Percentiles rank a stretch among this genome's conserved stretches.
phyloP scores from a whole-genome alignment of 495 filamentous ascomycete species.

The Melanomma pulvis-pyrius region DNA sequence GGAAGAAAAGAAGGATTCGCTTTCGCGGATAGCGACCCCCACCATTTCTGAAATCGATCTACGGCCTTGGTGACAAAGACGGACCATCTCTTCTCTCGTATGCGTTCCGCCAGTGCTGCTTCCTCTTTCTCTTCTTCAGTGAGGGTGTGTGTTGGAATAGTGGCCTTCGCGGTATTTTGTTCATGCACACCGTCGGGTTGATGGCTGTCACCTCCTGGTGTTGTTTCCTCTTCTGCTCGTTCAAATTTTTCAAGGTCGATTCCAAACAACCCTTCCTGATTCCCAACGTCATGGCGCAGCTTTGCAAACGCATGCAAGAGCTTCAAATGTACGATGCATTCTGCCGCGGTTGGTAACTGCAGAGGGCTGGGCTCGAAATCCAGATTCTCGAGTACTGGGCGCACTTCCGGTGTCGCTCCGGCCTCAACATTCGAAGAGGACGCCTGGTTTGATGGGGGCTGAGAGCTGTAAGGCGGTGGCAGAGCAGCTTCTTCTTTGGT shows the following conservation, averaged over 20 bases:
- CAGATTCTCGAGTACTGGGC: background rate
- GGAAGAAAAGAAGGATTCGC: background rate
- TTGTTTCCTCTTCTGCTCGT: background rate
- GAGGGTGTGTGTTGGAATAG: background rate
- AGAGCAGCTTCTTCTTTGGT: background rate
- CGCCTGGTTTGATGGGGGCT: background rate
- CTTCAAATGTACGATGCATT: constrained; percentile 77
- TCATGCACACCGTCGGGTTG: constrained; percentile 14
- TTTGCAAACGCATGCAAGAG: constrained; percentile 70
- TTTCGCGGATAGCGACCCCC: constrained; percentile 45
- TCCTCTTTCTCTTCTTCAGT: background rate
- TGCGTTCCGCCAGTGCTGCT: constrained; percentile 44
- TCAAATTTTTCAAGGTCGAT: constrained; percentile 46
- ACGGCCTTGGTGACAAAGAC: constrained; percentile 74
- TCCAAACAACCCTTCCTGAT: constrained; percentile 65
- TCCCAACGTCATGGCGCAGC: constrained; percentile 67
- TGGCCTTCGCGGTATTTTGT: background rate
- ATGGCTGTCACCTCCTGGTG: background rate
- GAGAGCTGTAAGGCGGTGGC: constrained; percentile 10
- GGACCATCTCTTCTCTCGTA: constrained; percentile 80
- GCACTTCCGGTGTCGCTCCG: background rate
- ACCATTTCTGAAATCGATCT: constrained; percentile 75
- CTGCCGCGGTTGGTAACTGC: constrained; percentile 36
- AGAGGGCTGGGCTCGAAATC: constrained; percentile 26
- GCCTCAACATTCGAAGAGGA: background rate